Evolutionary conservation across 768 basidiomycete genomes (phyloP), one percentile per base, ranked within the genome.

Genomic region (Pilatotrama ljubarskyi): DNA sequence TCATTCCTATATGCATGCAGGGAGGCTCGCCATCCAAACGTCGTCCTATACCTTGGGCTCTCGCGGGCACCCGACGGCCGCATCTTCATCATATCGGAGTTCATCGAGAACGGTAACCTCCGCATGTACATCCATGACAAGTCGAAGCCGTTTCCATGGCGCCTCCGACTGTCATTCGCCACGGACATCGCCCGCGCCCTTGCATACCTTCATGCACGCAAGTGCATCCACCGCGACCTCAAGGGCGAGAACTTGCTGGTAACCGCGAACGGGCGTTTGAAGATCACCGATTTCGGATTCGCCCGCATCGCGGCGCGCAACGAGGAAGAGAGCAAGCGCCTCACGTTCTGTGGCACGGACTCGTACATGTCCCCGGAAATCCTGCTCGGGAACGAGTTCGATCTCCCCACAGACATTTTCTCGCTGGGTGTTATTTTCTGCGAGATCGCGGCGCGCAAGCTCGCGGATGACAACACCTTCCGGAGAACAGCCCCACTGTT

Each of bases 311-410:
- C 93, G 0, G 94, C 94, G 0, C 83, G 90, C 41, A 96, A 92
- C 67, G 91, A 87, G 58, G 95, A 95, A 64, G 96, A 98, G 76
- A 83, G 80, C 53, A 91, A 89, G 69, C 83, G 91, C 4, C 81
- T 93, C 43, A 93, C 91, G 0, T 93, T 93, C 73, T 91, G 88
- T 61, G 91, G 90, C n/a, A 92, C 90, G 2, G 90, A 93, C 68
- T 90, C 93, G 5, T 96, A 97, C 76, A 98, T 98, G 96, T 93
- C 91, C 2, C 96, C 96, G 0, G 96, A 98, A 72, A 97, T 98
- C 65, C 78, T 96, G 1, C 79, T 93, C 10, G 95, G 95, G 22
- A 84, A 89, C 51, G 91, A 95, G 68, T 99, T 99, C 65, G 91
- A 93, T 71, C 83, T 98, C 5, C 87, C 92, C 3, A 97, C 96